phyloP scores from a whole-genome alignment of 202 grass and related monocot species.

The Carex sylvatica region DNA sequence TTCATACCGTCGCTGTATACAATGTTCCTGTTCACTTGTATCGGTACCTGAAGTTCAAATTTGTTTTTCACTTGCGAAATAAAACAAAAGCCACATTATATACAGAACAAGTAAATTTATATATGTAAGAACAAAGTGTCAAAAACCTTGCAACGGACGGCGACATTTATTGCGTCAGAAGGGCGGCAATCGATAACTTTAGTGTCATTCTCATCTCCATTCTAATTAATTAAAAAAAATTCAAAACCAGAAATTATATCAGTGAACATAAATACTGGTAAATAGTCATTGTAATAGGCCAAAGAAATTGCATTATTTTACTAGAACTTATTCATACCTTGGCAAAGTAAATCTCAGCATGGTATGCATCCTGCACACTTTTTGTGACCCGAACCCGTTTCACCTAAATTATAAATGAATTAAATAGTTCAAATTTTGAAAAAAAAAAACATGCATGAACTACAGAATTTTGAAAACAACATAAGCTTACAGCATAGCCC shows the following conservation, averaged over 20 bases:
- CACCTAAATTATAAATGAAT: conserved; percentile 49
- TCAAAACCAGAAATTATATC: neutral
- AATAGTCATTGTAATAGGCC: neutral
- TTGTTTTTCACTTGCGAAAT: conserved; percentile 12
- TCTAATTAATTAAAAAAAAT: conserved; percentile 30
- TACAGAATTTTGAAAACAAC: neutral
- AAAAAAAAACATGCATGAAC: neutral
- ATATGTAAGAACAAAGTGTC: neutral
- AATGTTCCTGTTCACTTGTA: conserved; percentile 88
- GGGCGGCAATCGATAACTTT: conserved; percentile 81
- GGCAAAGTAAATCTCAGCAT: conserved; percentile 68
- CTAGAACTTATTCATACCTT: conserved; percentile 41
- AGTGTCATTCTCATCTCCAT: conserved; percentile 56
- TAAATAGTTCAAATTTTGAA: conserved; percentile 11
- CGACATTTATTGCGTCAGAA: conserved; percentile 94
- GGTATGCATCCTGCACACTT: conserved; percentile 88
- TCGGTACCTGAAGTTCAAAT: conserved; percentile 52
- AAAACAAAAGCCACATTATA: neutral
- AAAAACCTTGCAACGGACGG: conserved; percentile 91
- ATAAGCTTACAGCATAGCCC: conserved; percentile 66
- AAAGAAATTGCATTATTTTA: neutral
- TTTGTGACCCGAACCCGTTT: conserved; percentile 84
- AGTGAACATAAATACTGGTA: neutral
- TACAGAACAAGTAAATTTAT: neutral
- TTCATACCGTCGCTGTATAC: conserved; percentile 84